Evolutionary conservation across 495 filamentous ascomycete species (phyloP).

Genomic region (Emericellopsis terricola): DNA sequence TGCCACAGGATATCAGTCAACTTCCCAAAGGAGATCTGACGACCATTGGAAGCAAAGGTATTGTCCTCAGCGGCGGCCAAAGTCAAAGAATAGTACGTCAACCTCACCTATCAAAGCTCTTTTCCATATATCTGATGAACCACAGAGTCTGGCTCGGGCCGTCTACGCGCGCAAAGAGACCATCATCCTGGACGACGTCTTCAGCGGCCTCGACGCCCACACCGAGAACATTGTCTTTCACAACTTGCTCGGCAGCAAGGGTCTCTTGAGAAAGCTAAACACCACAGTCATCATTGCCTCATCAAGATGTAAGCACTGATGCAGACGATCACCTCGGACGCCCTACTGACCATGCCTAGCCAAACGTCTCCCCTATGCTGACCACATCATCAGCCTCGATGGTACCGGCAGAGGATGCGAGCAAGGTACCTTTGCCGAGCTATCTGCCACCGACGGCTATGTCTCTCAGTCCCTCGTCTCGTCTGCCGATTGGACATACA

Average conservation of each 20-base stretch:
- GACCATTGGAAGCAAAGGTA: slow-evolving; percentile 41
- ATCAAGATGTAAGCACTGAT: slow-evolving; percentile 1
- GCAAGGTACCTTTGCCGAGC: not conserved
- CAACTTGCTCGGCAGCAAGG: slow-evolving; percentile 30
- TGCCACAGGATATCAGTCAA: slow-evolving; percentile 33
- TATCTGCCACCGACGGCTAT: not conserved
- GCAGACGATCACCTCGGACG: not conserved
- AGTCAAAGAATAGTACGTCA: slow-evolving; percentile 31
- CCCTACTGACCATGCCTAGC: not conserved
- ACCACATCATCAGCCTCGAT: not conserved
- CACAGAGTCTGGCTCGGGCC: slow-evolving; percentile 8
- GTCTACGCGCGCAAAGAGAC: slow-evolving; percentile 8
- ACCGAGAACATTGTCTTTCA: slow-evolving; percentile 41
- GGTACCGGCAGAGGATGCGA: not conserved
- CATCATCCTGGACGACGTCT: slow-evolving; percentile 10
- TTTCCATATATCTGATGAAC: too few relatives aligned
- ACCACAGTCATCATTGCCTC: slow-evolving; percentile 32
- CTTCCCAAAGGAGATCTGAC: slow-evolving; percentile 40
- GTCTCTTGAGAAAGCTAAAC: slow-evolving; percentile 29
- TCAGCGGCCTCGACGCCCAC: slow-evolving; percentile 37
- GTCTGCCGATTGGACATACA: not conserved
- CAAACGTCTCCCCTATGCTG: not conserved
- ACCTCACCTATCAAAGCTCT: not conserved
- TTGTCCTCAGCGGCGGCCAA: slow-evolving; percentile 46
- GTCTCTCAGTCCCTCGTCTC: not conserved